Evolutionary conservation across 2,329 filamentous ascomycete species (phyloP), one percentile per base, ranked within the genome.

Genomic region (Aspergillus viridinutans): DNA sequence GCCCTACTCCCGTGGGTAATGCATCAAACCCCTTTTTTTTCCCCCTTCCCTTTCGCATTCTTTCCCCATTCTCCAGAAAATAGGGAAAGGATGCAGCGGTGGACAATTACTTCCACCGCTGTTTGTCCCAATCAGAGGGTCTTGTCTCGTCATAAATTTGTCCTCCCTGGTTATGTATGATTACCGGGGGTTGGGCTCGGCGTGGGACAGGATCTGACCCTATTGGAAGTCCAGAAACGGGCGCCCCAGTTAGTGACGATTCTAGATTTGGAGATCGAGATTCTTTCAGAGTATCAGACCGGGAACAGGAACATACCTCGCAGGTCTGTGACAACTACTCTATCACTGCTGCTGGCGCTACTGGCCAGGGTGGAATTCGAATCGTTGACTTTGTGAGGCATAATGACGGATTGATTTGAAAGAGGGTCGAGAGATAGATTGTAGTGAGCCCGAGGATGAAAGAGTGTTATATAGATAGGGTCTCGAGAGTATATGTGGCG

Each of bases 51-150:
- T 17, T 47, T 25, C 14, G 12, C 43, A 47, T 26, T 6, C 43
- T 47, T 25, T 23, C 43, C 43, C 43, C 43, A 23, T 47, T 47
- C 12, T 23, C 14, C 12, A 14, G 43, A 14, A 25, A 25, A 21
- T 47, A 14, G 43, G 43, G 43, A 47, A 47, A 47, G 48, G 45
- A 43, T 26, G 49, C 17, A 49, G 42, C 21, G 49, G 49, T 32
- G 48, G 32, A 17, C 14, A 38, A 55, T 60, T 71, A 73, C 60
- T 73, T 73, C 71, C 71, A 73, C 57, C 71, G 70, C 61, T 73
- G 71, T 61, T 72, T 72, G 60, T 73, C 71, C 71, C 71, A 73
- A 59, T 72, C 71, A 4, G 69, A 71, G 1, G 71, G 70, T 57
- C 71, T 63, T 23, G 71, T 72, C 56, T 73, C 69, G 56, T 73